Evolutionary conservation across 202 grass and related monocot species (phyloP).

Genomic region (Bolboschoenoplectus hybrid): DNA sequence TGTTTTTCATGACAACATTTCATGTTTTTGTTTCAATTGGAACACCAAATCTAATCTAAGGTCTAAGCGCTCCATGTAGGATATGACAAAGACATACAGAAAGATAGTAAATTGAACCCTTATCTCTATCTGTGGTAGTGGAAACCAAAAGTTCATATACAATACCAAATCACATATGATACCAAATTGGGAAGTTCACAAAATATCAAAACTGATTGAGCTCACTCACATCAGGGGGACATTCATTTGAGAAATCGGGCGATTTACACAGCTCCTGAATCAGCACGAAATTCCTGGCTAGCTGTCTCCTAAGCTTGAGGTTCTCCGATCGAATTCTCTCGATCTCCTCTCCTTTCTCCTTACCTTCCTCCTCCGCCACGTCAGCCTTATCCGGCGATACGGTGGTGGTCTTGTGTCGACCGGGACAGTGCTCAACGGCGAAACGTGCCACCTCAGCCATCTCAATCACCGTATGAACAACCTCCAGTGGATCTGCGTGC

Average conservation of each 20-base stretch:
- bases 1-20: conserved; percentile 9
- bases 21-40: not conserved
- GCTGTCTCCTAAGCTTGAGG: conserved; percentile 61
- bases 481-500: conserved; percentile 66
- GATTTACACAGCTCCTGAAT: conserved; percentile 63
- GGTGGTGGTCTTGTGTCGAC: conserved; percentile 29
- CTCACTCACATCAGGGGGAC: conserved; percentile 74
- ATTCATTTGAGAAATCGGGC: conserved; percentile 61
- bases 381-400: not conserved
- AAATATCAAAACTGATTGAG: not conserved
- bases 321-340: conserved; percentile 64
- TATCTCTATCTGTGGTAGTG: not conserved
- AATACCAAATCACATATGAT: not conserved
- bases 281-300: conserved; percentile 66
- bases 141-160: not conserved
- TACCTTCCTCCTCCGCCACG: not conserved
- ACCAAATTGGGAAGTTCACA: not conserved
- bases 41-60: not conserved
- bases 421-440: conserved; percentile 62
- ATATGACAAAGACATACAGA: not conserved
- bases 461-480: conserved; percentile 75
- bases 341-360: conserved; percentile 43
- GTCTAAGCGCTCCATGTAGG: not conserved
- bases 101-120: not conserved
- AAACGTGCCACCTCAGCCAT: conserved; percentile 78